phyloP scores from a whole-genome alignment of 805 yeast genomes.

The Suhomyces sp. region DNA sequence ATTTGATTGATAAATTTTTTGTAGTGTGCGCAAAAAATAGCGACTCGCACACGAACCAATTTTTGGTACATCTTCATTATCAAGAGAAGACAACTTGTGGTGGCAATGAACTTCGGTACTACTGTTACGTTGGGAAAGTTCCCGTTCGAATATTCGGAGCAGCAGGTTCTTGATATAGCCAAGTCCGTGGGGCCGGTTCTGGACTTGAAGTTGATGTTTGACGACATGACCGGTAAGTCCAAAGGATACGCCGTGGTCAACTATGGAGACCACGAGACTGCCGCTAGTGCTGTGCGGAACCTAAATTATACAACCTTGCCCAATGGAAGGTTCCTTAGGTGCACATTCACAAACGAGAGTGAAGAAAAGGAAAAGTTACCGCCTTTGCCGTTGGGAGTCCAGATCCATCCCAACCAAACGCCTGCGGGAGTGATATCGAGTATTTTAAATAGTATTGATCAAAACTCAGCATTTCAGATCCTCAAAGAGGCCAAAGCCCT shows the following conservation, averaged over 20 bases:
- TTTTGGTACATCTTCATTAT: not conserved
- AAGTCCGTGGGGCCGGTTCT: constrained; percentile 85
- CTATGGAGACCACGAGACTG: constrained; percentile 79
- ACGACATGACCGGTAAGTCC: constrained; percentile 83
- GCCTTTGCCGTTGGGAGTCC: constrained; percentile 40
- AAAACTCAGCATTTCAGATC: constrained; percentile 19
- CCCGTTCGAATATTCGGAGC: constrained; percentile 92
- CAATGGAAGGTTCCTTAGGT: constrained; percentile 71
- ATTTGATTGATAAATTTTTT: not conserved
- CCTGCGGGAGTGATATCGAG: constrained; percentile 29
- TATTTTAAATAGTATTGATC: constrained; percentile 20
- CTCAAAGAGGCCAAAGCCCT: constrained; percentile 56
- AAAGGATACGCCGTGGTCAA: constrained; percentile 89
- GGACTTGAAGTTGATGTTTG: constrained; percentile 73
- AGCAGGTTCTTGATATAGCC: constrained; percentile 84
- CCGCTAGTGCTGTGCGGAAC: constrained; percentile 87
- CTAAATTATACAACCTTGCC: constrained; percentile 62
- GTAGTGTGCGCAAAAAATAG: not conserved
- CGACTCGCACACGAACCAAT: not conserved
- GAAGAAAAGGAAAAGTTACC: constrained; percentile 30
- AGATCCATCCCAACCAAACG: constrained; percentile 38
- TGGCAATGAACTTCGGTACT: not conserved
- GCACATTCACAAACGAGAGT: constrained; percentile 64
- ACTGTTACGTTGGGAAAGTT: constrained; percentile 76
- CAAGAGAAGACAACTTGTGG: not conserved